phyloP scores from a whole-genome alignment of 768 basidiomycete species.

The Epithele typhae region DNA sequence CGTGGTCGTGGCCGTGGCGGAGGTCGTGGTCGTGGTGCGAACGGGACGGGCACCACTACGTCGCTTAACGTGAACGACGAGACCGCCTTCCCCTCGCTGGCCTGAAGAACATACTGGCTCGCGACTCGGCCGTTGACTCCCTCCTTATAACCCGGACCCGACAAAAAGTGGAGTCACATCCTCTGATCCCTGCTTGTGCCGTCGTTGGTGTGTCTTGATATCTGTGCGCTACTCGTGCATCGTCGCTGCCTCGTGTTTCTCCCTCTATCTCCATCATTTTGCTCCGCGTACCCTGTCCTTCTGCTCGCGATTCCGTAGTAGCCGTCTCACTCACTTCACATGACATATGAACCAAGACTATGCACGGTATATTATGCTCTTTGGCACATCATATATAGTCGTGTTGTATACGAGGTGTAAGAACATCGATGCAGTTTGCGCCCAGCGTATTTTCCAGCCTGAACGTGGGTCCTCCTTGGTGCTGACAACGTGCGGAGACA shows the following conservation, averaged over 20 bases:
- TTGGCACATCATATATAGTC: constrained; percentile 19
- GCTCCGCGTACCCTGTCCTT: constrained; percentile 9
- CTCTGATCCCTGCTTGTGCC: constrained; percentile 10
- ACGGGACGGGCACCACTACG: constrained; percentile 33
- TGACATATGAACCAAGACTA: constrained; percentile 22
- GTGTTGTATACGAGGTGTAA: constrained; percentile 20
- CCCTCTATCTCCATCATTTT: neutral
- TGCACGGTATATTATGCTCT: constrained; percentile 20
- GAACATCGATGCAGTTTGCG: constrained; percentile 13
- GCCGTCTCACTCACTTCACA: constrained; percentile 12
- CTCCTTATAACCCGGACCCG: constrained; percentile 3
- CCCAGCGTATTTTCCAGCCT: too few relatives aligned
- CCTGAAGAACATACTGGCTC: constrained; percentile 30
- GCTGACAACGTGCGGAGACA: too few relatives aligned
- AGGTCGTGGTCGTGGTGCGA: constrained; percentile 39
- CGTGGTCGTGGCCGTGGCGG: constrained; percentile 37
- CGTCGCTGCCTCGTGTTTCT: constrained; percentile 9
- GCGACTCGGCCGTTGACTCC: constrained; percentile 5
- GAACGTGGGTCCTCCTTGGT: too few relatives aligned
- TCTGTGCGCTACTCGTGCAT: constrained; percentile 11
- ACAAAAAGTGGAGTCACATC: constrained; percentile 11
- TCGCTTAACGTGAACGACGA: constrained; percentile 76
- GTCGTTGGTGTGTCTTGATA: constrained; percentile 14
- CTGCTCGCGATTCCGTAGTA: constrained; percentile 14
- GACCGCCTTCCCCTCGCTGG: constrained; percentile 85